Base-by-base conservation (phyloP, 2,329 filamentous ascomycete genomes). In the Fusarium aywerte region DNA sequence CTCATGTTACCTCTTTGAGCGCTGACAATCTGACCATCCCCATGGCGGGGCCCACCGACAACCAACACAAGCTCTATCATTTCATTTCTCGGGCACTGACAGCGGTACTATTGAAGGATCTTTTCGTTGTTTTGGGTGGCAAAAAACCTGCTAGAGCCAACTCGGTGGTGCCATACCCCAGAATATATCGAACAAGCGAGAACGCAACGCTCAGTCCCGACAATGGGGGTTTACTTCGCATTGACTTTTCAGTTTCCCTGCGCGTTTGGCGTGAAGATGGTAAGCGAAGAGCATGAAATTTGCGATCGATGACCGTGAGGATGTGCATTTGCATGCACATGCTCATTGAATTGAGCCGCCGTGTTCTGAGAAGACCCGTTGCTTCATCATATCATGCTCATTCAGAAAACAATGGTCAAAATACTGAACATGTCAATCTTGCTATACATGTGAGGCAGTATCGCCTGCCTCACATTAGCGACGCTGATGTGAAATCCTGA, bases 121-220 rank as follows among this genome's bases (percentile, higher is more conserved):
- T 36, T 8, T 27, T 16, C 23, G 12, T 43, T 29, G 7, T 20
- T 43, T 29, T 15, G 40, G 25, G 25, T 48, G 45, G 45, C 32
- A 49, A 38, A 48, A 63, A 63, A 52, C 60, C 59, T 63, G 60
- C n/a, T 58, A 23, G 32, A 39, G 58, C 59, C 59, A 18, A 11
- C 33, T 20, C 31, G 15, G 65, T 68, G 65, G 65, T 69, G 65
- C 65, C 65, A 68, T 68, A 68, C 65, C 65, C 65, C 65, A 50
- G 65, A 58, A 51, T 36, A 48, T 42, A 69, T 69, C 61, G 62
- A 63, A 68, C 64, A 68, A 68, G 53, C 64, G 63, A 66, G 21
- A 57, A 60, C 39, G 36, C 23, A 21, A 43, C 58, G 62, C 58
- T 35, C 32, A 43, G 23, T 68, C 61, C 65, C 65, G 61, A 62